Conservation (phyloP, 371 early-diverging fungal species). For the Mucor saturninus region DNA sequence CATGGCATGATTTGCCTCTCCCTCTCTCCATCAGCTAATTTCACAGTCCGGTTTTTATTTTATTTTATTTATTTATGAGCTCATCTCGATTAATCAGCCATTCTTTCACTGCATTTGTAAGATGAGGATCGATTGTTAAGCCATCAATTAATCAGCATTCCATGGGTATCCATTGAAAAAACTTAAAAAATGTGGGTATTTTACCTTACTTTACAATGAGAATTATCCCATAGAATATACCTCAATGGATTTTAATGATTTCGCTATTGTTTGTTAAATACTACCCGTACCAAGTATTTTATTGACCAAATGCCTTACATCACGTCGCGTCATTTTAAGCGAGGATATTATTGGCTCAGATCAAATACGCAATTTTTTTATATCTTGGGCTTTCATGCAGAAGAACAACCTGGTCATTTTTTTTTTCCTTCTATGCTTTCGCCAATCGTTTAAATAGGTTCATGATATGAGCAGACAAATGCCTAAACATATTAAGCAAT, state of each 20-base stretch:
- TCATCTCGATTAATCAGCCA: too few species aligned
- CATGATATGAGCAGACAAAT: too few species aligned
- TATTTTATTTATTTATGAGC: background rate
- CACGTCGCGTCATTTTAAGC: background rate
- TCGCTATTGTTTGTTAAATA: background rate
- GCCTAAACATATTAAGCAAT: too few species aligned
- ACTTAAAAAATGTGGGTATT: too few species aligned
- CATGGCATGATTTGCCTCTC: too few species aligned
- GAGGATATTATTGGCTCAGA: background rate
- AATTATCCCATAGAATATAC: too few species aligned
- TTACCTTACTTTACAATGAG: too few species aligned
- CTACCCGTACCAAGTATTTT: background rate
- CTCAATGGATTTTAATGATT: background rate
- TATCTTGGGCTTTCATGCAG: background rate
- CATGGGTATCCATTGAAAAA: too few species aligned
- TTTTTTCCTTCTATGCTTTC: too few species aligned
- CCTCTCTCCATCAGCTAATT: background rate
- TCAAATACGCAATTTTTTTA: background rate
- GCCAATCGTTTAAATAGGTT: too few species aligned
- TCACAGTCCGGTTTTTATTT: slow-evolving; percentile 1
- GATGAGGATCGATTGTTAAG: background rate
- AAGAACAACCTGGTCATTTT: background rate
- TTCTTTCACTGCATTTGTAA: background rate
- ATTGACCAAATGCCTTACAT: background rate
- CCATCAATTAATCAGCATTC: too few species aligned